These are phyloP conservation scores for Talaromyces borbonicus DNA, from an alignment of 495 filamentous ascomycete species.

Conservation along the genomic window DNA sequence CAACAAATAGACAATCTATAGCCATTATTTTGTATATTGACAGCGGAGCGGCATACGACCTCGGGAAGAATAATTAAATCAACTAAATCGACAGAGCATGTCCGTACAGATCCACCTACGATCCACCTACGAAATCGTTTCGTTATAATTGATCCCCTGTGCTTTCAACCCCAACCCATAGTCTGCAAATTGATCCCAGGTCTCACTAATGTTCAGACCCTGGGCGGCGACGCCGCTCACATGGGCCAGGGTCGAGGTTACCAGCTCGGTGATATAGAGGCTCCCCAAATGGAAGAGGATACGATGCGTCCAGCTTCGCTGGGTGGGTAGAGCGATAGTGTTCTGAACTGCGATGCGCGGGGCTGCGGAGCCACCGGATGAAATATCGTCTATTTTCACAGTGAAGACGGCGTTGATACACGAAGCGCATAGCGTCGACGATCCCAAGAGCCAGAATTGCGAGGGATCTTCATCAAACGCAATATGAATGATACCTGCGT, in stretches of 20 bases:
- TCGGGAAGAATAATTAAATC: too few species aligned
- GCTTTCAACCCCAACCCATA: background rate
- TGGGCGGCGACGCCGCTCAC: background rate
- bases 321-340: background rate
- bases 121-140: background rate
- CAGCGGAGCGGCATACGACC: too few species aligned
- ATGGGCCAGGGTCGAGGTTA: background rate
- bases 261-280: background rate
- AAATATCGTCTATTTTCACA: background rate
- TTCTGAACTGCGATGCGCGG: background rate
- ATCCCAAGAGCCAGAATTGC: background rate
- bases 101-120: too few species aligned
- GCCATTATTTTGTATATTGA: too few species aligned
- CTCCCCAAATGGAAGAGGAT: background rate
- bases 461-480: background rate
- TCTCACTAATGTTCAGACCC: background rate
- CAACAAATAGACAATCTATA: too few species aligned
- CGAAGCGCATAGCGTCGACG: background rate
- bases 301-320: background rate
- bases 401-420: background rate
- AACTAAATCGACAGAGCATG: too few species aligned
- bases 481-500: background rate
- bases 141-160: background rate
- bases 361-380: background rate
- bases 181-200: background rate